Percentiles rank a stretch among this genome's conserved stretches.
phyloP scores from a whole-genome alignment of 2,329 filamentous ascomycete species.

The Botryosphaeria dothidea region DNA sequence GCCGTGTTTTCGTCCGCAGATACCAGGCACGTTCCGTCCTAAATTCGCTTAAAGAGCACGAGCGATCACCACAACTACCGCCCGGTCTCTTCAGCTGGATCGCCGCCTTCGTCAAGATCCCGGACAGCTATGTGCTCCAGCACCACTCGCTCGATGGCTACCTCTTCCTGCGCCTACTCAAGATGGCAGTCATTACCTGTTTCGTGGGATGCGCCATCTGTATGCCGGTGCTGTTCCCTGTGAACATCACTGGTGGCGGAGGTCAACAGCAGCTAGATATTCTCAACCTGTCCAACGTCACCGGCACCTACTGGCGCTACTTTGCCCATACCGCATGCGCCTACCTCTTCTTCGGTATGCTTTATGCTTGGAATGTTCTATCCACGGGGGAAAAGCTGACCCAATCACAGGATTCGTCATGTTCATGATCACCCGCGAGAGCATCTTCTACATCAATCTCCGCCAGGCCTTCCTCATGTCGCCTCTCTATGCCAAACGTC shows the following conservation, averaged over 20 bases:
- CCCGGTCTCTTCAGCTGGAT: conserved; percentile 40
- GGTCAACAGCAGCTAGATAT: conserved; percentile 68
- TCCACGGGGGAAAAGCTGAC: neutral
- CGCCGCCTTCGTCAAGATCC: conserved; percentile 52
- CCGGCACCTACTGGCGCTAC: conserved; percentile 58
- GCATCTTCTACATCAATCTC: conserved; percentile 88
- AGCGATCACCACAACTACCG: conserved; percentile 17
- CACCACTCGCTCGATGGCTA: conserved; percentile 93
- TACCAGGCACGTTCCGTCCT: conserved; percentile 52
- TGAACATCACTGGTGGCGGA: conserved; percentile 81
- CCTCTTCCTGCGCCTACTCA: conserved; percentile 85
- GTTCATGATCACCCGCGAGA: conserved; percentile 83
- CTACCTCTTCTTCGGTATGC: conserved; percentile 73
- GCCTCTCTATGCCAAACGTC: conserved; percentile 77
- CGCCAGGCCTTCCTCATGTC: conserved; percentile 90
- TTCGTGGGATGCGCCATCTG: conserved; percentile 71
- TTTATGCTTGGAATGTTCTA: neutral
- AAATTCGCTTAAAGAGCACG: conserved; percentile 4
- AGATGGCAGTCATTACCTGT: conserved; percentile 36
- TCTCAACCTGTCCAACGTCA: conserved; percentile 77
- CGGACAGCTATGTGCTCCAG: conserved; percentile 79
- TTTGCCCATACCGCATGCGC: conserved; percentile 81
- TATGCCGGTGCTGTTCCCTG: conserved; percentile 81
- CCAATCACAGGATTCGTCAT: conserved; percentile 67
- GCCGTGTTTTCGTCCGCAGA: conserved; percentile 53